These are phyloP conservation scores for Thalassiosira mediterranea DNA, from an alignment of 352 stramenopile genomes.

Conservation along the genomic window DNA sequence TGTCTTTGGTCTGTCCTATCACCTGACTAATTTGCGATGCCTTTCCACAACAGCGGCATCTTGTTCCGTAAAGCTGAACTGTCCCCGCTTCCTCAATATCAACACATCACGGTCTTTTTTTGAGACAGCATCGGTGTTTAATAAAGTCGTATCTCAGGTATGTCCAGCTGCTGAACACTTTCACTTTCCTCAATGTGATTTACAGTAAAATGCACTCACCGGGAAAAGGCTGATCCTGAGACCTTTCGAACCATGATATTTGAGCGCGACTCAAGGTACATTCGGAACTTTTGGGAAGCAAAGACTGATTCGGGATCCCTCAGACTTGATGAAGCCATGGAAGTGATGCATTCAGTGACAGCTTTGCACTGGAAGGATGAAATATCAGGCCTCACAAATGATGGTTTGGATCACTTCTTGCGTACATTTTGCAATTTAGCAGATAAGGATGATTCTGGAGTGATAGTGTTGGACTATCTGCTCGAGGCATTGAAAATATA, in stretches of 20 bases:
- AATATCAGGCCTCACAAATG: slow-evolving; percentile 7
- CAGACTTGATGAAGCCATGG: slow-evolving; percentile 8
- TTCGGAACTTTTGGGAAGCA: slow-evolving; percentile 46
- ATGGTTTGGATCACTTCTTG: slow-evolving; percentile 25
- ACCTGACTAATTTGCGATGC: neutral
- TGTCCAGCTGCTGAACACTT: too few relatives aligned
- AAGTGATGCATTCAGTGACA: slow-evolving; percentile 13
- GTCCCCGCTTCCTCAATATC: slow-evolving; percentile 51
- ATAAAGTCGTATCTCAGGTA: slow-evolving; percentile 31
- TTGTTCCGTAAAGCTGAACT: slow-evolving; percentile 42
- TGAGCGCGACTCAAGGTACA: slow-evolving; percentile 21
- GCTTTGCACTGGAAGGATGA: slow-evolving; percentile 40
- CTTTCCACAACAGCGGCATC: slow-evolving; percentile 17
- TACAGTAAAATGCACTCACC: too few relatives aligned
- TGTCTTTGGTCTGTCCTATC: neutral
- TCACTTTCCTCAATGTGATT: too few relatives aligned
- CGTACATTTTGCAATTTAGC: neutral
- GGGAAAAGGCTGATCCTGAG: slow-evolving; percentile 24
- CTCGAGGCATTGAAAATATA: slow-evolving; percentile 9
- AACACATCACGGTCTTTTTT: slow-evolving; percentile 46
- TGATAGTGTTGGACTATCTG: slow-evolving; percentile 33
- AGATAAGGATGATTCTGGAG: slow-evolving; percentile 11
- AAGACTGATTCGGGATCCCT: slow-evolving; percentile 38
- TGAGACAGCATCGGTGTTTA: slow-evolving; percentile 33
- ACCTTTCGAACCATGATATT: slow-evolving; percentile 14